phyloP scores from a whole-genome alignment of 2,329 filamentous ascomycete species.

The Penicillium sp. region DNA sequence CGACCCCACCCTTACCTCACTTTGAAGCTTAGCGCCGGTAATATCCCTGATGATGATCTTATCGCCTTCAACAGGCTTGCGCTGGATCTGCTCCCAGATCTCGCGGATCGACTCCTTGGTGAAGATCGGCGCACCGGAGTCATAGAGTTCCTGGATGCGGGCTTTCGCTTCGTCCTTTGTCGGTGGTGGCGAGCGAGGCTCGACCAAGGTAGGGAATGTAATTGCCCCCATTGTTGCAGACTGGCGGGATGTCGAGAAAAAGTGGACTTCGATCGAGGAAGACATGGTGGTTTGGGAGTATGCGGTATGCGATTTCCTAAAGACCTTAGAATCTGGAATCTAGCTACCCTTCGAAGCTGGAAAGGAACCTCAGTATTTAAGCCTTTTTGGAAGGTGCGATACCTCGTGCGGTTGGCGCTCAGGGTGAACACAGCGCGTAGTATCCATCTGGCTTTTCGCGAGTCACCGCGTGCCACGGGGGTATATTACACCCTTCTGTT shows the following conservation, averaged over 20 bases:
- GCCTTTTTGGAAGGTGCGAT: too few relatives aligned
- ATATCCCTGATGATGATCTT: constrained; percentile 15
- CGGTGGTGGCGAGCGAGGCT: constrained; percentile 1
- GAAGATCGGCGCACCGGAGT: constrained; percentile 24
- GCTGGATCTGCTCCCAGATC: constrained; percentile 8
- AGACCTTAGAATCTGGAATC: too few relatives aligned
- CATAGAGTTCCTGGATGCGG: constrained; percentile 21
- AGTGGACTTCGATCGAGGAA: background rate
- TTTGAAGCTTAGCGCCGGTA: constrained; percentile 1
- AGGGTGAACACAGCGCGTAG: background rate
- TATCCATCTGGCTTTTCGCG: too few relatives aligned
- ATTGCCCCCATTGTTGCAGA: background rate
- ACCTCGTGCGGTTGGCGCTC: background rate
- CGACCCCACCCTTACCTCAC: background rate
- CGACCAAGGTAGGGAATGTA: background rate
- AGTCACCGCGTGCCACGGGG: too few relatives aligned
- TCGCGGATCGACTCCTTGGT: constrained; percentile 12
- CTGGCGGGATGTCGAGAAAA: background rate
- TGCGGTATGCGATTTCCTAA: too few relatives aligned
- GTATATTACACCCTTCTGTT: too few relatives aligned
- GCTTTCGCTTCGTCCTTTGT: constrained; percentile 15
- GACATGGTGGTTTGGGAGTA: background rate
- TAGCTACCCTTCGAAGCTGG: too few relatives aligned
- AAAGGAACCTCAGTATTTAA: too few relatives aligned
- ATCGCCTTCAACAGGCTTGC: constrained; percentile 14